A percentile compares a stretch with the other conserved stretches of the same genome.
phyloP scores from a whole-genome alignment of 768 basidiomycete genomes.

The Pleurotus tuoliensis region DNA sequence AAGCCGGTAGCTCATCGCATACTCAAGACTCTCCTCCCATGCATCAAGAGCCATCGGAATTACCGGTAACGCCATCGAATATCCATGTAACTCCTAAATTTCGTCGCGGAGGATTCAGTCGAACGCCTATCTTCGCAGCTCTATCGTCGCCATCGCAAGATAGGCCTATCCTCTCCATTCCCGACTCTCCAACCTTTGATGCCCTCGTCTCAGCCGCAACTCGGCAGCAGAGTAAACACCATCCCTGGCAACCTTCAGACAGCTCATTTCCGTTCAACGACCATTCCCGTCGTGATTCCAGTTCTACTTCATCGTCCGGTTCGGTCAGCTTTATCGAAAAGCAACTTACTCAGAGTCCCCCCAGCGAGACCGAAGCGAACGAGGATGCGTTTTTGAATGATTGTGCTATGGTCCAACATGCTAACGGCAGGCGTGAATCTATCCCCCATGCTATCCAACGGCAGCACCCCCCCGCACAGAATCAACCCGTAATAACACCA shows the following conservation, averaged over 20 bases:
- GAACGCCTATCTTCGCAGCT: conserved; percentile 18
- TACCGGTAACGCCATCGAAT: background rate
- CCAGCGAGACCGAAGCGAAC: background rate
- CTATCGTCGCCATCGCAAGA: conserved; percentile 18
- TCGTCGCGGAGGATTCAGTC: background rate
- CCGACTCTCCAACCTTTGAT: conserved; percentile 21
- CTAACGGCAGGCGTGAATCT: background rate
- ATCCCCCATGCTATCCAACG: background rate
- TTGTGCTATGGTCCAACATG: background rate
- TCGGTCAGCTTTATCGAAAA: background rate
- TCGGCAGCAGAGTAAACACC: background rate
- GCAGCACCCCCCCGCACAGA: background rate
- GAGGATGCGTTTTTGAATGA: background rate
- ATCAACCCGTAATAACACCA: background rate
- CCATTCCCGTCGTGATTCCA: background rate
- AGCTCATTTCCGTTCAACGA: background rate
- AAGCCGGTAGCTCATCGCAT: background rate
- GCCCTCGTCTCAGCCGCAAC: conserved; percentile 1
- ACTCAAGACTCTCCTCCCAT: background rate
- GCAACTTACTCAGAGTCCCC: conserved; percentile 1
- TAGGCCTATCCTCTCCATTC: conserved; percentile 14
- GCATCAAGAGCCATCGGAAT: background rate
- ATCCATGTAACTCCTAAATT: too few species aligned
- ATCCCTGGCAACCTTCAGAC: background rate
- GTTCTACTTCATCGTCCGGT: background rate